A percentile compares a stretch with the other conserved stretches of the same genome.
Evolutionary conservation across 768 basidiomycete species (phyloP).

Genomic region (Cyathus striatus): DNA sequence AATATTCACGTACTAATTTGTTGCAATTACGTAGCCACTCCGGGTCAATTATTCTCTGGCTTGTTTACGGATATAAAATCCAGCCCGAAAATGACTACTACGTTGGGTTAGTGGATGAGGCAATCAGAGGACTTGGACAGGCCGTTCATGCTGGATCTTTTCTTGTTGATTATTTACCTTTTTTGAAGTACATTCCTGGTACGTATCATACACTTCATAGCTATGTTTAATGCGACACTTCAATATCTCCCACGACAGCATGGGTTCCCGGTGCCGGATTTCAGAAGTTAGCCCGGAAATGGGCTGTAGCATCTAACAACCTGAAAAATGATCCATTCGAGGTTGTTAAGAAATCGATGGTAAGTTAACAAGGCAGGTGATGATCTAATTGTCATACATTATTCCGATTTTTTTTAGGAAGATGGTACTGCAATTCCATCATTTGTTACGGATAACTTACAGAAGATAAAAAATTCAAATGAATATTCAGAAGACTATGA

Average conservation of each 20-base stretch:
- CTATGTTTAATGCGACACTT: neutral
- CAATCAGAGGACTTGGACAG: conserved; percentile 13
- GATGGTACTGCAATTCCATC: conserved; percentile 16
- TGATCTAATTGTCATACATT: neutral
- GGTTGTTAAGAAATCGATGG: conserved; percentile 18
- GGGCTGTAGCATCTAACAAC: conserved; percentile 12
- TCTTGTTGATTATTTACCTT: conserved; percentile 32
- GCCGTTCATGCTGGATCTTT: conserved; percentile 31
- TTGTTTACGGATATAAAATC: conserved; percentile 35
- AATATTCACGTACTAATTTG: neutral
- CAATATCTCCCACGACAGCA: too few relatives aligned
- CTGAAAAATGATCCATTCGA: conserved; percentile 22
- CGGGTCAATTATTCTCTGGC: conserved; percentile 28
- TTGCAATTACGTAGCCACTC: conserved; percentile 16
- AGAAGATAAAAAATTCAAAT: conserved; percentile 10
- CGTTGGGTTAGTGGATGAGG: conserved; percentile 19
- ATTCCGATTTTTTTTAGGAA: conserved; percentile 8
- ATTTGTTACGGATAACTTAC: conserved; percentile 20
- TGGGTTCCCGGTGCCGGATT: conserved; percentile 36
- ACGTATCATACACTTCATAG: conserved; percentile 2
- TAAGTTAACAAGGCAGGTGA: conserved; percentile 5
- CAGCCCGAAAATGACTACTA: conserved; percentile 29
- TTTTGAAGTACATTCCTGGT: conserved; percentile 24
- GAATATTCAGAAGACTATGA: conserved; percentile 13
- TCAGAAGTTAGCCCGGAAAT: conserved; percentile 20